Percentiles rank a stretch among this genome's conserved stretches.
phyloP scores from a whole-genome alignment of 2,329 filamentous ascomycete species.

The Stemphylium lycopersici region DNA sequence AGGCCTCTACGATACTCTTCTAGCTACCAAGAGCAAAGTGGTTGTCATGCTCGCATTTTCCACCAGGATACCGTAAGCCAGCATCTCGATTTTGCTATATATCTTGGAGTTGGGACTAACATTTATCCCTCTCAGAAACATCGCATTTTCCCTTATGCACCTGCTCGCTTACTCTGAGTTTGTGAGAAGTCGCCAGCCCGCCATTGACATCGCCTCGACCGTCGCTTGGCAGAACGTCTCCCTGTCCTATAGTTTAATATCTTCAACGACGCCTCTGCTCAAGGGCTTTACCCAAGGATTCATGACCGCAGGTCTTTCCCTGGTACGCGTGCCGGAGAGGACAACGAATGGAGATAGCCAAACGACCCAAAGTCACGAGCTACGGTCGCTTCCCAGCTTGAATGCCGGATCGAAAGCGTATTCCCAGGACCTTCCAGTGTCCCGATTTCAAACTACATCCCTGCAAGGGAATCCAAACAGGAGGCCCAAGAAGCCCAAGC shows the following conservation, averaged over 20 bases:
- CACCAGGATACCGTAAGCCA: constrained; percentile 9
- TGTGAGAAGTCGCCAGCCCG: background rate
- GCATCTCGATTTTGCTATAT: background rate
- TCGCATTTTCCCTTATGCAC: constrained; percentile 4
- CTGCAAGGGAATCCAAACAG: background rate
- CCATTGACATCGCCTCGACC: constrained; percentile 7
- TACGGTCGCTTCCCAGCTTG: background rate
- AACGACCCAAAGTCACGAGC: background rate
- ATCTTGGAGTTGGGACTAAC: background rate
- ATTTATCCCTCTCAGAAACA: background rate
- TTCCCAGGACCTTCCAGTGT: background rate
- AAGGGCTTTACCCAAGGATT: constrained; percentile 8
- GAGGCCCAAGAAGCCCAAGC: background rate
- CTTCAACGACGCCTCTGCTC: constrained; percentile 9
- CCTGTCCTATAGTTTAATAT: constrained; percentile 9
- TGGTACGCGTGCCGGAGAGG: background rate
- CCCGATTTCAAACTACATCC: background rate
- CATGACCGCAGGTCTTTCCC: constrained; percentile 4
- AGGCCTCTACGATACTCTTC: constrained; percentile 4
- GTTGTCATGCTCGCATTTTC: constrained; percentile 10
- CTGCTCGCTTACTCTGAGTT: constrained; percentile 4
- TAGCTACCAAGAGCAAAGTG: constrained; percentile 2
- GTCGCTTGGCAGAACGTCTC: constrained; percentile 9
- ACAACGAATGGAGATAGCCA: background rate
- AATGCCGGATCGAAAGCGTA: background rate